A percentile compares a stretch with the other conserved stretches of the same genome.
Conservation (phyloP, 768 basidiomycete species). For the Lactarius hatsudake region DNA sequence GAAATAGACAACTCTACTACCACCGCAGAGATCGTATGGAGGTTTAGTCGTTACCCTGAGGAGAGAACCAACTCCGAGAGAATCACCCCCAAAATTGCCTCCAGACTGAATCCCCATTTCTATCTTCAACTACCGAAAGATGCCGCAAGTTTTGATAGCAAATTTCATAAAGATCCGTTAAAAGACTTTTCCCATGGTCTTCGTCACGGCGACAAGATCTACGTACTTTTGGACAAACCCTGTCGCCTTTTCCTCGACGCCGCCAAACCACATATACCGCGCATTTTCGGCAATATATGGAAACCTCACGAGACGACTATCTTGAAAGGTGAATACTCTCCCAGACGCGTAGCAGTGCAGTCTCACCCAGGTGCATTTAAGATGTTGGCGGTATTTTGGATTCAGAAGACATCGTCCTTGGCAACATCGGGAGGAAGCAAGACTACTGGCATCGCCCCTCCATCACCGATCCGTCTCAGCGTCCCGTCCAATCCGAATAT, state of each 20-base stretch:
- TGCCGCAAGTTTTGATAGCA: background rate
- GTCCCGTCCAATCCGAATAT: background rate
- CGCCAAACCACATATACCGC: background rate
- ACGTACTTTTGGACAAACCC: background rate
- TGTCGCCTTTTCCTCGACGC: background rate
- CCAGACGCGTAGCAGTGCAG: background rate
- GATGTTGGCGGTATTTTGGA: background rate
- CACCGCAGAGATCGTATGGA: background rate
- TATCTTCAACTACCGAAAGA: background rate
- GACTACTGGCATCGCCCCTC: background rate
- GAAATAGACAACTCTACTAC: background rate
- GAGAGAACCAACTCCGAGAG: background rate
- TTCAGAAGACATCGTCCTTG: background rate
- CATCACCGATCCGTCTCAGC: background rate
- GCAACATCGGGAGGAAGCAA: background rate
- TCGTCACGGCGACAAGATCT: background rate
- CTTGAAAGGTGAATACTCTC: conserved; percentile 6
- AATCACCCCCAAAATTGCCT: background rate
- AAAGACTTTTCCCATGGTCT: background rate
- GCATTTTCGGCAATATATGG: conserved; percentile 14
- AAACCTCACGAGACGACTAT: conserved; percentile 2
- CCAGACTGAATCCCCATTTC: background rate
- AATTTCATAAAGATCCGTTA: background rate
- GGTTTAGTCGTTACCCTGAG: background rate
- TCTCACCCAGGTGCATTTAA: background rate